phyloP scores from a whole-genome alignment of 306 rosid species.

The Cicer bijugum region DNA sequence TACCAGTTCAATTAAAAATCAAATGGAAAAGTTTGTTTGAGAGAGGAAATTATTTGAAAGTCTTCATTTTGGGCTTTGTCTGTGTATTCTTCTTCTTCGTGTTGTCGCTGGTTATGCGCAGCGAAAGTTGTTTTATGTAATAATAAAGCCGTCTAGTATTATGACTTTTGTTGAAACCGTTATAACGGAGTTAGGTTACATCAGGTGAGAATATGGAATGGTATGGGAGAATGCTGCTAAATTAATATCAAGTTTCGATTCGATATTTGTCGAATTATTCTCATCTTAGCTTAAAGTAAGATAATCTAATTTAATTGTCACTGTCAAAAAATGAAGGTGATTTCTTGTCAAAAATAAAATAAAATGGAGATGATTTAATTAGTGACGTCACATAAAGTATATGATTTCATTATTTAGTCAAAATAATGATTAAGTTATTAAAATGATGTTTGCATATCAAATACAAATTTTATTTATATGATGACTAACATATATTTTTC shows the following conservation, averaged over 20 bases:
- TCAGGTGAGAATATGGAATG: not conserved
- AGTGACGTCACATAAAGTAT: no score
- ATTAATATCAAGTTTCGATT: not conserved
- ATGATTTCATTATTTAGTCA: no score
- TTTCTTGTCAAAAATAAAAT: no score
- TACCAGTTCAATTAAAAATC: conserved; percentile 39
- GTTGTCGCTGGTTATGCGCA: not conserved
- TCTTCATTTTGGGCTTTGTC: conserved; percentile 29
- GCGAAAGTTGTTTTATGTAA: conserved; percentile 29
- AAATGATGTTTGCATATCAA: no score
- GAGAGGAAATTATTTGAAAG: not conserved
- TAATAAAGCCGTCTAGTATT: conserved; percentile 34
- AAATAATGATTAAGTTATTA: no score
- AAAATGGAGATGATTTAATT: no score
- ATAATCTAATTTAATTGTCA: no score
- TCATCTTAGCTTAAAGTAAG: no score
- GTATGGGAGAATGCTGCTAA: not conserved
- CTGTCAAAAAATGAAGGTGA: no score
- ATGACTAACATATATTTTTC: no score
- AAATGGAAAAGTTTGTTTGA: not conserved
- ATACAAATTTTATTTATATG: no score
- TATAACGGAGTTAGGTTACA: conserved; percentile 48
- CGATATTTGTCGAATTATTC: not conserved
- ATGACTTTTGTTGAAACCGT: conserved; percentile 36
- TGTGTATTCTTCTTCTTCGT: not conserved